phyloP scores from a whole-genome alignment of 768 basidiomycete species.

The Lentinula lateritia region DNA sequence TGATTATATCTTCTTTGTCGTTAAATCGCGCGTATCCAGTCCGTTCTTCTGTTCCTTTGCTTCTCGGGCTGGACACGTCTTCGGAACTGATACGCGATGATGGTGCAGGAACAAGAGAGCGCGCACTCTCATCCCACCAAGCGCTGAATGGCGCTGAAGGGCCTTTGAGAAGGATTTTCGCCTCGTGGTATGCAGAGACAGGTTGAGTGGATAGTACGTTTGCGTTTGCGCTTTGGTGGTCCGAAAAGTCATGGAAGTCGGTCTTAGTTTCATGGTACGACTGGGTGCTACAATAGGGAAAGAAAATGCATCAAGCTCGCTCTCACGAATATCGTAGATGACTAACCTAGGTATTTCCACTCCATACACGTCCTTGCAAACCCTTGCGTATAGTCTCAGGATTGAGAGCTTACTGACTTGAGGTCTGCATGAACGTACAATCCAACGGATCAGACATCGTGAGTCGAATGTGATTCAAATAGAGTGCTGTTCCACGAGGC shows the following conservation, averaged over 20 bases:
- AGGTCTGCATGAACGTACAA: not conserved
- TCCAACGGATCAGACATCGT: too few species aligned
- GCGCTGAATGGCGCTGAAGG: slow-evolving; percentile 1
- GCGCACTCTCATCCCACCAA: not conserved
- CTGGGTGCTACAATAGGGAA: not conserved
- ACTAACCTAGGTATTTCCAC: not conserved
- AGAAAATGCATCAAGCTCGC: not conserved
- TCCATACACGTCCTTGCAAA: not conserved
- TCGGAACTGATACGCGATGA: too few species aligned
- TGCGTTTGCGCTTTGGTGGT: too few species aligned
- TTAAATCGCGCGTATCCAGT: not conserved
- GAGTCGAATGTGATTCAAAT: too few species aligned
- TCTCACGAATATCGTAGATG: not conserved
- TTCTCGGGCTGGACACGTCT: too few species aligned
- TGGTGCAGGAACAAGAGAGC: too few species aligned
- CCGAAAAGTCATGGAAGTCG: not conserved
- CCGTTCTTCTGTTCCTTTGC: too few species aligned
- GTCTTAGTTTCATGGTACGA: not conserved
- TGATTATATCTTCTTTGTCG: not conserved
- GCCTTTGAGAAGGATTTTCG: not conserved
- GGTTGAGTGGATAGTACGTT: not conserved
- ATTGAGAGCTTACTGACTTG: slow-evolving; percentile 2
- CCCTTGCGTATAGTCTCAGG: slow-evolving; percentile 1
- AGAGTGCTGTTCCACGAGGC: too few species aligned
- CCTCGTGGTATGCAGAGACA: not conserved